Evolutionary conservation across 768 basidiomycete species (phyloP).

Genomic region (Lentinula lateritia): DNA sequence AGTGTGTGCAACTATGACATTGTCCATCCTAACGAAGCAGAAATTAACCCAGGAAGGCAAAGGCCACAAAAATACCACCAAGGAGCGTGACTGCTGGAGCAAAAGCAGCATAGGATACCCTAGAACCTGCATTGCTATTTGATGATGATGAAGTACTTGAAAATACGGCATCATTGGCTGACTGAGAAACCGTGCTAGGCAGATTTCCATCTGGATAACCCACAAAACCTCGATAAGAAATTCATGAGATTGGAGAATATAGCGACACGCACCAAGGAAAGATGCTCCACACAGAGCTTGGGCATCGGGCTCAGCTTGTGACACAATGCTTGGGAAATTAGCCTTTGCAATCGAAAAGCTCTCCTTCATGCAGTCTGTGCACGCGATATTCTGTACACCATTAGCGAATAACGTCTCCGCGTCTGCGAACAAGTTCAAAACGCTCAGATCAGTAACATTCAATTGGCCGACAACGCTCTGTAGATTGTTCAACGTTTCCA

Average conservation of each 20-base stretch:
- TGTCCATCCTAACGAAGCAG: not conserved
- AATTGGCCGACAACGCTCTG: constrained; percentile 32
- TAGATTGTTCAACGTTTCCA: constrained; percentile 42
- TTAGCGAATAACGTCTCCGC: constrained; percentile 20
- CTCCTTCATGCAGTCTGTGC: constrained; percentile 43
- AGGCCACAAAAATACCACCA: constrained; percentile 9
- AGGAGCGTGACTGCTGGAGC: constrained; percentile 8
- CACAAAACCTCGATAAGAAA: not conserved
- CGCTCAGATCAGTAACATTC: constrained; percentile 18
- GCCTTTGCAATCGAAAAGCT: constrained; percentile 28
- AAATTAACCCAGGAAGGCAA: not conserved
- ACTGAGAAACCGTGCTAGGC: constrained; percentile 11
- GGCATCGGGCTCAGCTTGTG: constrained; percentile 15
- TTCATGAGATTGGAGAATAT: not conserved
- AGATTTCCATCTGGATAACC: constrained; percentile 9
- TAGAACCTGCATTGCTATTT: not conserved
- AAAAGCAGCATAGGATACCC: constrained; percentile 2
- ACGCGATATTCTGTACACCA: constrained; percentile 29
- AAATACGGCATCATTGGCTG: constrained; percentile 12
- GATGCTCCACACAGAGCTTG: constrained; percentile 33
- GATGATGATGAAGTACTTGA: not conserved
- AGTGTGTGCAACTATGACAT: not conserved
- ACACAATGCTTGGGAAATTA: constrained; percentile 26
- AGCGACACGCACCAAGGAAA: constrained; percentile 31
- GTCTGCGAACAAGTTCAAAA: constrained; percentile 13